A percentile compares a stretch with the other conserved stretches of the same genome.
These are phyloP conservation scores for Coemansia sp. DNA, from an alignment of 192 early-diverging fungal genomes.

Conservation along the genomic window DNA sequence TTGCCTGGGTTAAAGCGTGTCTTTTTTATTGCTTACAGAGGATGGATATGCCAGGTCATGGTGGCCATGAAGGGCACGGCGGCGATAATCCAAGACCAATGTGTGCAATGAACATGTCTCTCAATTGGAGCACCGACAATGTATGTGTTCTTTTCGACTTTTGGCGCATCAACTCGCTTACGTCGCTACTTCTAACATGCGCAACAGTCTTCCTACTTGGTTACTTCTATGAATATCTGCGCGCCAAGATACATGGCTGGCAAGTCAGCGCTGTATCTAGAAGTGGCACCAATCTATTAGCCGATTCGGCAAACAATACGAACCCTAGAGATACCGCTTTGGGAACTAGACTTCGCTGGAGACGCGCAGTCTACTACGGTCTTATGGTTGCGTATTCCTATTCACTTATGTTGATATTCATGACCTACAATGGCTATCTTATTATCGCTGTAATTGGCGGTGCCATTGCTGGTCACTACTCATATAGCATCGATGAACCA, in stretches of 20 bases:
- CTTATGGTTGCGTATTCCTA: conserved; percentile 68
- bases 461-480: conserved; percentile 66
- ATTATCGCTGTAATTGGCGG: conserved; percentile 69
- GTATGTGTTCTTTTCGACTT: conserved; percentile 77
- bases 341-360: conserved; percentile 37
- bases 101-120: conserved; percentile 71
- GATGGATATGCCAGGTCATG: conserved; percentile 56
- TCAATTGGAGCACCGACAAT: conserved; percentile 76
- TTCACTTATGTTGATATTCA: conserved; percentile 79
- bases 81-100: conserved; percentile 44
- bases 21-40: not conserved
- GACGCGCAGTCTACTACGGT: conserved; percentile 66
- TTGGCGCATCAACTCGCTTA: conserved; percentile 65
- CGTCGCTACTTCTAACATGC: conserved; percentile 63
- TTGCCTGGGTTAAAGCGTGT: not conserved
- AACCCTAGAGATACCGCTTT: not conserved
- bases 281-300: not conserved
- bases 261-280: conserved; percentile 25
- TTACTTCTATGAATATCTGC: conserved; percentile 42
- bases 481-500: conserved; percentile 49
- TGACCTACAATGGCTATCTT: conserved; percentile 82
- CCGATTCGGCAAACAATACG: conserved; percentile 19
- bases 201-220: conserved; percentile 55
- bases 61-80: conserved; percentile 53
- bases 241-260: conserved; percentile 45